Base-by-base conservation (phyloP, 2,329 filamentous ascomycete species). In the Phaeosphaeriaceae sp. region DNA sequence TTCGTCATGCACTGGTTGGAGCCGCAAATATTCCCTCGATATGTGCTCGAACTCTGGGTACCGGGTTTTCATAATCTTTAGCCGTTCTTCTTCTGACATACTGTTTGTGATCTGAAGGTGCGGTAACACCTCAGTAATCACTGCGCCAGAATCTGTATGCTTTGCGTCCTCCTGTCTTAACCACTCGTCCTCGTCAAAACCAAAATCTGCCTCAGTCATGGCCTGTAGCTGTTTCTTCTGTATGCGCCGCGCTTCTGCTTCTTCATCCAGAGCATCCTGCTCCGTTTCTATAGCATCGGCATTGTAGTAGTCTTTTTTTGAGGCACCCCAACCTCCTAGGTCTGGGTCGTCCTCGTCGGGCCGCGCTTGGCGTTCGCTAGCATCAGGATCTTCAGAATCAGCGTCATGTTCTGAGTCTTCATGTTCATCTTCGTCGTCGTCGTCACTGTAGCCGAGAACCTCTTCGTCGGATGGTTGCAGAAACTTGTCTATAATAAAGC, bases 1-100 rank as follows among this genome's bases (percentile, higher is more conserved):
- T 12, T 84, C 77, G 17, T 87, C 83, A 59, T 84, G 78, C 6
- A 81, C 64, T 18, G 77, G 72, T 65, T 92, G 87, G 38, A 96
- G 77, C n/a, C 82, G 77, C 45, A 87, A 70, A 51, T 94, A 88
- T 64, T 97, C 93, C 60, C 88, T 87, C 39, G 89, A 87, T 30
- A 99, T 79, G 48, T 87, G 87, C 54, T 95, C 89, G 59, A 97
- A 94, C 69, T 99, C 94, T 2, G 95, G 94, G 71, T 99, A 97
- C 70, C 90, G 83, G 38, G 85, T 83, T 63, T 87, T 86, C 42
- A 99, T 76, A 13, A 97, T 82, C 66, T 86, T 88, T 56, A 88
- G 76, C 58, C 86, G 83, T 68, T 97, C 92, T 34, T 89, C 86
- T 3, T 83, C 74, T 6, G 82, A 78, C 87, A 96, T 92, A 52